Evolutionary conservation across 345 rosid genomes (phyloP).

Genomic region (Schrenkiella parvula): DNA sequence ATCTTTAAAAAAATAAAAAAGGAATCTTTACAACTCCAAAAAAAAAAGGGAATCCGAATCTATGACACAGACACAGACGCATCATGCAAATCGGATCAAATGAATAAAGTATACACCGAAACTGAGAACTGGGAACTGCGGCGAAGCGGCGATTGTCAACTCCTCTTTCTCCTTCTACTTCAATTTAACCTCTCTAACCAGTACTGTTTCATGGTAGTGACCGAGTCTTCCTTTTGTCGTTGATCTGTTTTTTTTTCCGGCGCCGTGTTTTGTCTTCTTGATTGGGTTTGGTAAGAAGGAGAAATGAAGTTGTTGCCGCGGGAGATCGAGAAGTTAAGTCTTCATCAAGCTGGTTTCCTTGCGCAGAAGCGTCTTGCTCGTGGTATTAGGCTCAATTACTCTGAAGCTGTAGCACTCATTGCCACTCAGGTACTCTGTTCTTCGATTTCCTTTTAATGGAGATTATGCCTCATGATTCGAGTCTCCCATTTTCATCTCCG

Average conservation of each 20-base stretch:
- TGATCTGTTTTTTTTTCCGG: neutral
- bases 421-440: slow-evolving; percentile 68
- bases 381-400: slow-evolving; percentile 71
- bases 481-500: neutral
- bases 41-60: neutral
- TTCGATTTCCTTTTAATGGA: neutral
- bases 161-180: neutral
- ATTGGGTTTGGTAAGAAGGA: neutral
- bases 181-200: neutral
- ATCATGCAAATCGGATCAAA: neutral
- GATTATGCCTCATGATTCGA: neutral
- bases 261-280: neutral
- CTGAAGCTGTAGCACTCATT: slow-evolving; percentile 85
- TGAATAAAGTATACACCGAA: too few relatives aligned
- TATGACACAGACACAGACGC: neutral
- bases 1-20: neutral
- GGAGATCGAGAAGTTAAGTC: slow-evolving; percentile 77
- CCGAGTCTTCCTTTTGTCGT: neutral
- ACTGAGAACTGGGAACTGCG: neutral
- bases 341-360: slow-evolving; percentile 82
- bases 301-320: slow-evolving; percentile 69
- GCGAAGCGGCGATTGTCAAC: neutral
- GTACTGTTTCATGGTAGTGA: neutral
- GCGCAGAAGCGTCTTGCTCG: slow-evolving; percentile 99
- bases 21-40: neutral